Base-by-base conservation (phyloP, 148 eudicot genomes). In the Rhododendron henanense region DNA sequence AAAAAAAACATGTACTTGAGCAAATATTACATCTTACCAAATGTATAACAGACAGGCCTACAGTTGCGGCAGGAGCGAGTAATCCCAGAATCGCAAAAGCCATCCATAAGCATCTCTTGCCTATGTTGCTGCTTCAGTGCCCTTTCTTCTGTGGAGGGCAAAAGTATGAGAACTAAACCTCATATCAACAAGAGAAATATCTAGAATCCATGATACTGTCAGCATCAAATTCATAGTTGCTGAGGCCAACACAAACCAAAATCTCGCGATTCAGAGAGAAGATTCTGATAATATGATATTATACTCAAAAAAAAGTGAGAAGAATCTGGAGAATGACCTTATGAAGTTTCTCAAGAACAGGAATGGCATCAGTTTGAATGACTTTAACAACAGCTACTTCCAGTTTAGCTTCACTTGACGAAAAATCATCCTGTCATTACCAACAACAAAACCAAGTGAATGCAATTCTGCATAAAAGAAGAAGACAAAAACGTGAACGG, bases 51-150 rank as follows among this genome's bases (percentile, higher is more conserved):
- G 84, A 92, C 92, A 82, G 94, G 94, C 81, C 82, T 90, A 9
- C 93, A 91, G 84, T 78, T 85, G 78, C 98, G 99, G 82, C 94
- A 90, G 48, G 99, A 90, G 67, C 98, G 94, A 76, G 94, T 89
- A 63, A 90, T 84, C 41, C 91, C 91, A 84, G 88, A 83, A 78
- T 84, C 74, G 47, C 77, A 89, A 85, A 84, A 87, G 84, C 84
- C 88, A 86, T 82, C 87, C 50, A 91, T 13, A 73, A 89, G 85
- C 89, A 67, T 87, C 71, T 89, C 87, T 76, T 90, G 85, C 79
- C 91, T 92, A 67, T 92, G 88, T 37, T 84, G 88, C 81, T 88
- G 92, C 83, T 90, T 90, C 87, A 91, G 47, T 71, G 88, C 92
- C 91, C 83, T 93, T 85, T 92, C 90, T 91, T 92, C 98, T 97